Percentiles rank a stretch among this genome's conserved stretches.
Evolutionary conservation across 768 basidiomycete genomes (phyloP).

Genomic region (Panaeolus papilionaceus): DNA sequence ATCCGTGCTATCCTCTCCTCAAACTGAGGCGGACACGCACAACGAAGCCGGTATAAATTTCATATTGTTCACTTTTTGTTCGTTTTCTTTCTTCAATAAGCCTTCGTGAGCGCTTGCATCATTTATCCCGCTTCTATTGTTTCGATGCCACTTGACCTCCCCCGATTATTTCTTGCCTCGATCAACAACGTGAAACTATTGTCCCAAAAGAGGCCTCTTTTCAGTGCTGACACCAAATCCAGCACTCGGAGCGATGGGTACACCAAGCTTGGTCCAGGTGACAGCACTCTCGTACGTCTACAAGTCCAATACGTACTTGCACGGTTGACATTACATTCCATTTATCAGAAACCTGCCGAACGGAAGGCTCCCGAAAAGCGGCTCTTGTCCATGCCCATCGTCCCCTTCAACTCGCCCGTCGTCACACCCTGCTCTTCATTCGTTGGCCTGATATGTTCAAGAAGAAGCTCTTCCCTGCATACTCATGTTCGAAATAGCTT

Average conservation of each 20-base stretch:
- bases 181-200: neutral
- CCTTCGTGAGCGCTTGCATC: neutral
- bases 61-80: neutral
- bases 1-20: neutral
- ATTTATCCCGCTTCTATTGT: neutral
- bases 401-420: slow-evolving; percentile 5
- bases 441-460: neutral
- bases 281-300: neutral
- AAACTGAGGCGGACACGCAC: neutral
- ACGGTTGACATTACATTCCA: neutral
- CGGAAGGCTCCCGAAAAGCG: neutral
- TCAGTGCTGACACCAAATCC: neutral
- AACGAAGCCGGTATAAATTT: neutral
- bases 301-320: neutral
- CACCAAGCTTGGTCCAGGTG: neutral
- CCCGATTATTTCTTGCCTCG: slow-evolving; percentile 1
- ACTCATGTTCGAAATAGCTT: neutral
- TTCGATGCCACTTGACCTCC: neutral
- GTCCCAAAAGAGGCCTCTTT: neutral
- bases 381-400: neutral
- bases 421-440: neutral
- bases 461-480: neutral
- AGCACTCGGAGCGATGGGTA: neutral
- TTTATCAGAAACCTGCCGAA: neutral
- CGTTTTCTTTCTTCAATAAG: neutral